Percentiles rank a stretch among this genome's conserved stretches.
Conservation (phyloP, 306 rosid species). For the Fragaria vesca region DNA sequence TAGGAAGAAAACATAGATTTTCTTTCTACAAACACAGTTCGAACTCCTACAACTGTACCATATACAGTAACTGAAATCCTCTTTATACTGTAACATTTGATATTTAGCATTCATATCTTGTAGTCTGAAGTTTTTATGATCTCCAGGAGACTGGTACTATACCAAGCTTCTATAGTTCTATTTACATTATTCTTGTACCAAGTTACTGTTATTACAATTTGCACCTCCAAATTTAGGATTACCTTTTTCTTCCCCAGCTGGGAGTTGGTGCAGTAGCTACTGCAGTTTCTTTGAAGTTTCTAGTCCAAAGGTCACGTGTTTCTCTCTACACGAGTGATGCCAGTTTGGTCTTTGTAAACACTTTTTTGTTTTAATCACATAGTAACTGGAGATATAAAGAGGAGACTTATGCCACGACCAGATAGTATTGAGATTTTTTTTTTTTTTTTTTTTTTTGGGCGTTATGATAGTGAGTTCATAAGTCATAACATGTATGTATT, state of each 20-base stretch:
- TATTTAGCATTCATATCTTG: not conserved
- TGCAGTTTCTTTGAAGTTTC: not conserved
- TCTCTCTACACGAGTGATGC: not conserved
- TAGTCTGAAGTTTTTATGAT: not conserved
- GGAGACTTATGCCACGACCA: too few species aligned
- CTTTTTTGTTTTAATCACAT: too few species aligned
- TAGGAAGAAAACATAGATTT: not conserved
- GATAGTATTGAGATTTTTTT: too few species aligned
- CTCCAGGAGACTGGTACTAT: not conserved
- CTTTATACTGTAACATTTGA: not conserved
- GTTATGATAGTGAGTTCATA: too few species aligned
- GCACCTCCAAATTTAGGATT: not conserved
- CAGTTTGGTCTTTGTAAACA: not conserved
- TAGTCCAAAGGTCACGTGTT: too few species aligned
- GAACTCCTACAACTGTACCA: not conserved
- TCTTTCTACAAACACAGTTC: not conserved
- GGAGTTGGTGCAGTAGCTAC: too few species aligned
- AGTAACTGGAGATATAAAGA: too few species aligned
- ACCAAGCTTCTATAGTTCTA: not conserved
- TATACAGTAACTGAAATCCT: not conserved
- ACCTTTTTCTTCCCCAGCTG: not conserved
- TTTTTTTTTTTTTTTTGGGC: too few species aligned
- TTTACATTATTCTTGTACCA: not conserved
- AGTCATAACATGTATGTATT: too few species aligned
- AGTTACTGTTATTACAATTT: not conserved